Evolutionary conservation across 805 yeast species (phyloP).

Genomic region (Wickerhamiella australiensis): DNA sequence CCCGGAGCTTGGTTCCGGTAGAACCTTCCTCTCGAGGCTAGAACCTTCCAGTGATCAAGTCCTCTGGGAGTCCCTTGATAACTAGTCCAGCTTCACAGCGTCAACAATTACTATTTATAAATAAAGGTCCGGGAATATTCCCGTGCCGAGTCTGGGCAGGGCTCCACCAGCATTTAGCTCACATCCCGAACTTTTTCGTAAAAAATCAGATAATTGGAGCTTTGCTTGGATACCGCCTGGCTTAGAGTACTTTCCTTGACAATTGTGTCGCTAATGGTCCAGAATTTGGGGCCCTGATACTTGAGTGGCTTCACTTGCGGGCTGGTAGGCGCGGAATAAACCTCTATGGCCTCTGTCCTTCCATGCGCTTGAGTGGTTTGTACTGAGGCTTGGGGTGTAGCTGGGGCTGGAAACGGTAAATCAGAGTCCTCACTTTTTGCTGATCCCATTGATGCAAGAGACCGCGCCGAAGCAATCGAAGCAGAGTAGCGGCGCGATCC

Average conservation of each 20-base stretch:
- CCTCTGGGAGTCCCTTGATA: too few species aligned
- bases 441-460: not conserved
- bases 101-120: too few species aligned
- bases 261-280: constrained; percentile 75
- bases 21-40: too few species aligned
- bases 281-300: constrained; percentile 25
- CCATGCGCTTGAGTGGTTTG: not conserved
- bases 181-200: constrained; percentile 29
- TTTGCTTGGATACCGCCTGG: constrained; percentile 53
- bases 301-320: not conserved
- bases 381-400: constrained; percentile 5
- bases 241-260: constrained; percentile 48
- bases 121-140: too few species aligned
- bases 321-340: not conserved
- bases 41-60: too few species aligned
- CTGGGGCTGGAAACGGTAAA: constrained; percentile 9
- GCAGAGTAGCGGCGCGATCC: not conserved
- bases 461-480: not conserved
- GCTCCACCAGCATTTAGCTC: too few species aligned
- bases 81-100: too few species aligned
- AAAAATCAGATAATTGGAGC: constrained; percentile 75
- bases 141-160: too few species aligned
- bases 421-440: not conserved
- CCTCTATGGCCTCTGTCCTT: not conserved
- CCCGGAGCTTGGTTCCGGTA: too few species aligned